Percentiles rank a stretch among this genome's conserved stretches.
Conservation (phyloP, 2,329 filamentous ascomycete species). For the Trichoderma guizhouense region DNA sequence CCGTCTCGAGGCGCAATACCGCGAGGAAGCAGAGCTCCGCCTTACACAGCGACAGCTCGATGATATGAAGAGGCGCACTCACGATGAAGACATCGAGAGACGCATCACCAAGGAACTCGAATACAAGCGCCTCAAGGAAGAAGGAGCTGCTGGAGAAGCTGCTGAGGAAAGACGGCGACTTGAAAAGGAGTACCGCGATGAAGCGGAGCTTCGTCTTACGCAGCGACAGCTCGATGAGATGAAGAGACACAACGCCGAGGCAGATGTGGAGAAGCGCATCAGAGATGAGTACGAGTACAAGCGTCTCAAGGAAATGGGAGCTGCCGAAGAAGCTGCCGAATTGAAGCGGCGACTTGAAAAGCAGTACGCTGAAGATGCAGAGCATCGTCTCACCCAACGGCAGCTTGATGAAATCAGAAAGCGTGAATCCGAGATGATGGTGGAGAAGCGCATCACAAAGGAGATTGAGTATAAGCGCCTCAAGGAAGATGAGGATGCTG, state of each 20-base stretch:
- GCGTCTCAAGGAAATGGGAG: not conserved
- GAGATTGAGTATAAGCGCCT: conserved; percentile 42
- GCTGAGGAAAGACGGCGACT: conserved; percentile 29
- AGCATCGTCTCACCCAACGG: conserved; percentile 47
- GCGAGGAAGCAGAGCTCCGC: conserved; percentile 49
- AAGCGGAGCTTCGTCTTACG: not conserved
- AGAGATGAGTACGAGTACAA: not conserved
- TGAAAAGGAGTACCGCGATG: conserved; percentile 21
- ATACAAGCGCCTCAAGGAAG: conserved; percentile 45
- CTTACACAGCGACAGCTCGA: conserved; percentile 48
- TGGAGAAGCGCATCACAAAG: conserved; percentile 50
- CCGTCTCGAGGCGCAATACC: conserved; percentile 38
- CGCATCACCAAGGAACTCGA: conserved; percentile 53
- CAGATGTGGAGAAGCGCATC: not conserved
- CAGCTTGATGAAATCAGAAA: conserved; percentile 47
- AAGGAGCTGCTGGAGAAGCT: conserved; percentile 24
- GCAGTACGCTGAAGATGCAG: conserved; percentile 44
- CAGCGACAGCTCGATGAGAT: not conserved
- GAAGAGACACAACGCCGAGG: not conserved
- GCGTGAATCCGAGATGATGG: conserved; percentile 45
- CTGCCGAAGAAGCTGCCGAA: not conserved
- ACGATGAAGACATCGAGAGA: conserved; percentile 47
- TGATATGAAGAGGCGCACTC: conserved; percentile 43
- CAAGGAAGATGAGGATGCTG: not conserved
- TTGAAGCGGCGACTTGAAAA: conserved; percentile 34